A percentile compares a stretch with the other conserved stretches of the same genome.
Evolutionary conservation across 2,329 filamentous ascomycete genomes (phyloP).

Genomic region (Penicillium sp.): DNA sequence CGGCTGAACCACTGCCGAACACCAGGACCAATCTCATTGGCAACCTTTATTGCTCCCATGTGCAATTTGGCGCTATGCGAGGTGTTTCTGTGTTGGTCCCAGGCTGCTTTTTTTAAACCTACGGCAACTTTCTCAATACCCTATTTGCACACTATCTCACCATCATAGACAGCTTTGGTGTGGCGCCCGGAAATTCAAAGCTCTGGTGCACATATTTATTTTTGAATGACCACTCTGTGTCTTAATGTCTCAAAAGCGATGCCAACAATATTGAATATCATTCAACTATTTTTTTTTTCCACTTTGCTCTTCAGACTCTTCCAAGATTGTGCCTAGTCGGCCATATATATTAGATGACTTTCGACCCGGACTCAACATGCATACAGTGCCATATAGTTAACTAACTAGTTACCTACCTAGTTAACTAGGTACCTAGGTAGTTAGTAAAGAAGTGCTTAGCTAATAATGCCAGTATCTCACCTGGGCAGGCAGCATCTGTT

Average conservation of each 20-base stretch:
- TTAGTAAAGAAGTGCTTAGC: too few relatives aligned
- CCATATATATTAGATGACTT: background rate
- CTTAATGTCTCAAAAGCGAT: slow-evolving; percentile 6
- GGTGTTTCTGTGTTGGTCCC: background rate
- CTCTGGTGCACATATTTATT: slow-evolving; percentile 1
- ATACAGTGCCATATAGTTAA: background rate
- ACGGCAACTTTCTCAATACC: background rate
- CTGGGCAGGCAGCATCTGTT: too few relatives aligned
- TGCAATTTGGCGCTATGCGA: background rate
- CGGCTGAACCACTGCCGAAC: background rate
- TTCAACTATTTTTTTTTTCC: background rate
- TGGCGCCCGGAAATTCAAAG: background rate
- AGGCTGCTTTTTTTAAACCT: background rate
- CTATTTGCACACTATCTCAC: background rate
- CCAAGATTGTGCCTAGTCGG: background rate
- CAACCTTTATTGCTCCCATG: background rate
- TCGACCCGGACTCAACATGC: background rate
- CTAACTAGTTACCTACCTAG: too few relatives aligned
- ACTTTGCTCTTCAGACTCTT: background rate
- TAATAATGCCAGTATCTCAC: too few relatives aligned
- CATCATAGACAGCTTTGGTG: background rate
- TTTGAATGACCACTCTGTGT: slow-evolving; percentile 6
- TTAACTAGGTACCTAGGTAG: too few relatives aligned
- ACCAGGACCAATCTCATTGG: background rate
- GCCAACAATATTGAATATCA: background rate